phyloP scores from a whole-genome alignment of 331 rosid species.

The Stylosanthes scabra region DNA sequence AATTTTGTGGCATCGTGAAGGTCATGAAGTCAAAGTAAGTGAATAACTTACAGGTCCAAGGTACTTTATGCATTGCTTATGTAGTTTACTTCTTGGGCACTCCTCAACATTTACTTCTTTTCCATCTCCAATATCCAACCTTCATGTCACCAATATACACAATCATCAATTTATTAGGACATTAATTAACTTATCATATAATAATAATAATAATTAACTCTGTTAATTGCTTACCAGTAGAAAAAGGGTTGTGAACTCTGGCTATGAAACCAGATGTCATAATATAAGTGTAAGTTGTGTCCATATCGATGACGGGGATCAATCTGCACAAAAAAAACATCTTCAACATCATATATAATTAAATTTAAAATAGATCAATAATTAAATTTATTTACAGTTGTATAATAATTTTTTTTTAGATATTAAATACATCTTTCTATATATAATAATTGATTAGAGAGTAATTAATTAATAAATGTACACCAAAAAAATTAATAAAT shows the following conservation, averaged over 20 bases:
- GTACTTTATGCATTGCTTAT: slow-evolving; percentile 75
- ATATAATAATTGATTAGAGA: too few species aligned
- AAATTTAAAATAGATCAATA: too few species aligned
- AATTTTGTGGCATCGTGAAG: slow-evolving; percentile 17
- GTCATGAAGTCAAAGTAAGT: neutral
- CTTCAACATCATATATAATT: too few species aligned
- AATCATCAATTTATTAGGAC: slow-evolving; percentile 20
- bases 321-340: slow-evolving; percentile 48
- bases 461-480: too few species aligned
- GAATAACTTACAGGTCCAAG: slow-evolving; percentile 74
- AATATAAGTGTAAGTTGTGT: slow-evolving; percentile 78
- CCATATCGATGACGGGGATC: slow-evolving; percentile 98
- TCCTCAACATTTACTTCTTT: slow-evolving; percentile 66
- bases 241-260: slow-evolving; percentile 82
- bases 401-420: too few species aligned
- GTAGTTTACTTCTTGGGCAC: slow-evolving; percentile 65
- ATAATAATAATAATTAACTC: neutral
- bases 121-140: slow-evolving; percentile 97
- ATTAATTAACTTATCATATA: neutral
- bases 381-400: too few species aligned
- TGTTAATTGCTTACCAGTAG: slow-evolving; percentile 64
- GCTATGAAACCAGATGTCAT: slow-evolving; percentile 68
- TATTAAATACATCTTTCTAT: too few species aligned
- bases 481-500: too few species aligned
- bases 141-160: slow-evolving; percentile 39